Base-by-base conservation (phyloP, 495 filamentous ascomycete genomes). In the Trichocladium uniseriatum region DNA sequence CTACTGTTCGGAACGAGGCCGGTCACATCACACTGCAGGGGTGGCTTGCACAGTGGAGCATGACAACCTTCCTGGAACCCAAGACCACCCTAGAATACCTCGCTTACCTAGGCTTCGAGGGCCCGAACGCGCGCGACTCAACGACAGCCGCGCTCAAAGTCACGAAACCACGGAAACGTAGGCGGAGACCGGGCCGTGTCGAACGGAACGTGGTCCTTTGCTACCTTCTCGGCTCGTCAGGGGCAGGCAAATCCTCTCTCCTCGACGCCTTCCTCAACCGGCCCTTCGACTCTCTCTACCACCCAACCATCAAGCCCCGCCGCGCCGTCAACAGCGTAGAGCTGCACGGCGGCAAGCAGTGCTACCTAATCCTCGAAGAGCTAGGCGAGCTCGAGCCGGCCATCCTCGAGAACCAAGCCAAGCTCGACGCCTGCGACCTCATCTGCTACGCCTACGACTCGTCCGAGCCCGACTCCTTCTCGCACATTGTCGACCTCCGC, bases 11-110 rank as follows among this genome's bases (percentile, higher is more conserved):
- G 31, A 96, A 94, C 62, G 92, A 98, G 67, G 87, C 89, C 9
- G 90, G 91, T 1, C 79, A 96, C 66, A 89, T 98, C 53, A 98
- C 92, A 3, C 76, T 97, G 2, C 92, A 98, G 65, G 92, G 92
- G 5, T 98, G 92, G 92, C 77, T 98, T 15, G 94, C 92, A 5
- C 92, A 98, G 55, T 98, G 92, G 92, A 95, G 89, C 66, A 98
- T 98, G 92, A 98, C 94, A 0, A 98, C 92, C 2, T 98, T 97
- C 58, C 78, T 89, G 42, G 89, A 92, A 27, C 91, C 94, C 14
- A 91, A 89, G 61, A 97, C 89, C 0, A 97, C 92, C 0, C 70
- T 98, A 2, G 87, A 91, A 52, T 98, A 98, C 60, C 77, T 98
- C 9, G 94, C 92, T 6, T 97, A 95, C 58, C 79, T 98, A 2